Conservation (phyloP, 2,329 filamentous ascomycete species). For the Eutypa lata region DNA sequence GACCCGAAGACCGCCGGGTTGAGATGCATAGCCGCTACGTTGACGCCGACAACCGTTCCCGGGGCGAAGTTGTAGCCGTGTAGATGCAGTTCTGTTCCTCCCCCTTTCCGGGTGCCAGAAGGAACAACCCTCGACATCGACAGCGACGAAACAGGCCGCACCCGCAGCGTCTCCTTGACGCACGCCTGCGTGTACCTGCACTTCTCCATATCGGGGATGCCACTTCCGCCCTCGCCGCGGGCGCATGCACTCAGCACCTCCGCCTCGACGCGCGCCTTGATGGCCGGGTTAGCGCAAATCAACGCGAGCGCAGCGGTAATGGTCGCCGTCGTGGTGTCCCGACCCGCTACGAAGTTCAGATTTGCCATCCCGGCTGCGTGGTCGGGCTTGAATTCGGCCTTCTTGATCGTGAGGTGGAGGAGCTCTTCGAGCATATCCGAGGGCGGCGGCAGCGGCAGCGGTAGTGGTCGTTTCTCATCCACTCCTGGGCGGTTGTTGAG, state of each 20-base stretch:
- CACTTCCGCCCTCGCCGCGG: neutral
- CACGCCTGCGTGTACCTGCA: slow-evolving; percentile 40
- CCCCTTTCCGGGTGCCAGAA: neutral
- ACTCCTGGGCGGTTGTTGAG: too few species aligned
- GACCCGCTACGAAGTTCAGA: slow-evolving; percentile 10
- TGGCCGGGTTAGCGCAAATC: slow-evolving; percentile 36
- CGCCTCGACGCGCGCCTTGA: slow-evolving; percentile 29
- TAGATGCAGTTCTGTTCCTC: slow-evolving; percentile 28
- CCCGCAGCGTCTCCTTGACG: slow-evolving; percentile 49
- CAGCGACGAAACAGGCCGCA: slow-evolving; percentile 51
- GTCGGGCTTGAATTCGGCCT: slow-evolving; percentile 7
- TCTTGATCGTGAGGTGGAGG: slow-evolving; percentile 5
- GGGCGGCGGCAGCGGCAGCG: too few species aligned
- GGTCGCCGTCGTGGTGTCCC: slow-evolving; percentile 9
- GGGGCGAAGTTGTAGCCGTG: slow-evolving; percentile 40
- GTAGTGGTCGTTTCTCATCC: too few species aligned
- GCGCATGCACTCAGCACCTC: slow-evolving; percentile 22
- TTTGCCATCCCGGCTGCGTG: slow-evolving; percentile 6
- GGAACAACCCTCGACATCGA: slow-evolving; percentile 46
- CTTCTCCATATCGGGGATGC: slow-evolving; percentile 4
- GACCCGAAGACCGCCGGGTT: slow-evolving; percentile 47
- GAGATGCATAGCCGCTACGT: slow-evolving; percentile 47
- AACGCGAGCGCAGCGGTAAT: slow-evolving; percentile 41
- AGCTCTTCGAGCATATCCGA: slow-evolving; percentile 7
- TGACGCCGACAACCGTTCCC: slow-evolving; percentile 49